These are phyloP conservation scores for Fusarium brachygibbosum DNA, from an alignment of 2,329 filamentous ascomycete species.

Conservation along the genomic window DNA sequence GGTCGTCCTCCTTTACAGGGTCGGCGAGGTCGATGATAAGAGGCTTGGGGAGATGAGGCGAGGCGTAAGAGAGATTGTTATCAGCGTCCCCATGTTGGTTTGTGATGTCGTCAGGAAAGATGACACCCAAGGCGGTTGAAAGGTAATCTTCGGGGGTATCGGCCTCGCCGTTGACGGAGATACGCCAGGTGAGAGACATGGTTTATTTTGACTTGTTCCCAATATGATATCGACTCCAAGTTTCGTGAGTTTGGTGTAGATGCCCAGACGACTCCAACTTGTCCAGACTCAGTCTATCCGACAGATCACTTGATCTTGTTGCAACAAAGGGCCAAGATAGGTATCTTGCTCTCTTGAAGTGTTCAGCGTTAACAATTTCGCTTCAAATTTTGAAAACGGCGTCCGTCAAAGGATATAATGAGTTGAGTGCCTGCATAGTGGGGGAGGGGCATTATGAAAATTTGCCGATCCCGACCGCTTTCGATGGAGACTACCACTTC, in stretches of 20 bases:
- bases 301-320: slow-evolving; percentile 21
- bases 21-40: slow-evolving; percentile 62
- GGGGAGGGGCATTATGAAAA: slow-evolving; percentile 27
- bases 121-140: slow-evolving; percentile 68
- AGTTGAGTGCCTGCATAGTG: slow-evolving; percentile 14
- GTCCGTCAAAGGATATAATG: neutral
- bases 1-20: slow-evolving; percentile 65
- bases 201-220: slow-evolving; percentile 3
- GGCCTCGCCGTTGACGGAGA: slow-evolving; percentile 47
- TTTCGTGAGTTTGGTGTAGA: slow-evolving; percentile 2
- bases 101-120: slow-evolving; percentile 76
- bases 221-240: neutral
- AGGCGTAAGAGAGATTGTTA: slow-evolving; percentile 71
- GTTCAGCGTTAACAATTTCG: neutral
- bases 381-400: neutral
- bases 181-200: slow-evolving; percentile 61
- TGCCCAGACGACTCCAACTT: slow-evolving; percentile 7
- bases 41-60: slow-evolving; percentile 62
- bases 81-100: slow-evolving; percentile 75
- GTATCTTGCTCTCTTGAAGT: neutral
- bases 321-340: neutral
- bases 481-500: slow-evolving; percentile 2
- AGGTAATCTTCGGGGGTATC: slow-evolving; percentile 70
- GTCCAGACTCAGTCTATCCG: neutral
- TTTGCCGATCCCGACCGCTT: slow-evolving; percentile 41